Evolutionary conservation across 352 stramenopile species (phyloP).

Genomic region (Phytophthora sp.): DNA sequence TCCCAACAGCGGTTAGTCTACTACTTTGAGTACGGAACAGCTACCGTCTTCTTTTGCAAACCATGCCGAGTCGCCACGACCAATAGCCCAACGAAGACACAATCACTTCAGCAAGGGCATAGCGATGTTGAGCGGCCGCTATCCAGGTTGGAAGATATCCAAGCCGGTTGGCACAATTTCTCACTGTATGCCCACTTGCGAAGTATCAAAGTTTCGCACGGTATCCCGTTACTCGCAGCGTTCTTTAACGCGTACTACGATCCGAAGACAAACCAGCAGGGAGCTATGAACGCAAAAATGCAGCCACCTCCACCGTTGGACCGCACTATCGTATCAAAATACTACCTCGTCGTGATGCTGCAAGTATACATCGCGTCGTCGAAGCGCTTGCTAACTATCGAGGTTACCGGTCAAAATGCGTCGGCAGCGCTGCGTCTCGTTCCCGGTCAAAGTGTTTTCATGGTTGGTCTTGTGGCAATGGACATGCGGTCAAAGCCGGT

Average conservation of each 20-base stretch:
- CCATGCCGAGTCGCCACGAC: neutral
- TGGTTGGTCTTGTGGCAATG: constrained; percentile 62
- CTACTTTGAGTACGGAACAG: constrained; percentile 73
- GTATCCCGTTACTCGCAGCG: constrained; percentile 65
- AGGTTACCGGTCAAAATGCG: constrained; percentile 59
- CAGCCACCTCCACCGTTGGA: constrained; percentile 35
- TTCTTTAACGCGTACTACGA: constrained; percentile 79
- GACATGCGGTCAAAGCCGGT: constrained; percentile 41
- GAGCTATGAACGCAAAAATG: neutral
- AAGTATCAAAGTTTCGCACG: constrained; percentile 62
- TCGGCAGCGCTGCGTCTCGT: constrained; percentile 46
- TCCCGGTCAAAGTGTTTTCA: constrained; percentile 54
- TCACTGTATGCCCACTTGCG: constrained; percentile 59
- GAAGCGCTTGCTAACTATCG: constrained; percentile 45
- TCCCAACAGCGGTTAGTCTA: constrained; percentile 53
- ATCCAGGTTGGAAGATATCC: constrained; percentile 33
- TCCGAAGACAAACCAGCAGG: constrained; percentile 49
- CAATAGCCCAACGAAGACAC: constrained; percentile 1
- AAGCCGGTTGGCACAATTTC: constrained; percentile 50
- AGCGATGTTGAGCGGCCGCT: constrained; percentile 26
- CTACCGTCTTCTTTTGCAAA: constrained; percentile 54
- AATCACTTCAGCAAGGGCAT: constrained; percentile 1
- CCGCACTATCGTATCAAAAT: constrained; percentile 64
- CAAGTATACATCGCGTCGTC: constrained; percentile 60
- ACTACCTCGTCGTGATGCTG: constrained; percentile 65